Evolutionary conservation across 306 rosid species (phyloP).

Genomic region (Fragaria iinumae): DNA sequence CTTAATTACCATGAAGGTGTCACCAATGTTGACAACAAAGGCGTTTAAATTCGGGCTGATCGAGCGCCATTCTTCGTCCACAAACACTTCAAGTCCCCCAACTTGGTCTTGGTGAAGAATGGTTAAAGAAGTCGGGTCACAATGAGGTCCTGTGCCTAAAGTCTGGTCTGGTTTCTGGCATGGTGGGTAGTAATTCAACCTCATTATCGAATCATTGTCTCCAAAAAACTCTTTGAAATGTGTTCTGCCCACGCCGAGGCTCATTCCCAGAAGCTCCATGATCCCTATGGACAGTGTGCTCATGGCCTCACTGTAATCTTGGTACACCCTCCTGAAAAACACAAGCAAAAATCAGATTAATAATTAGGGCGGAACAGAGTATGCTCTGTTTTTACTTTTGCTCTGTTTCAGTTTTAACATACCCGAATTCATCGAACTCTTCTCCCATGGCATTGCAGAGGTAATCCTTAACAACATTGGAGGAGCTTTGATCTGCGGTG

Average conservation of each 20-base stretch:
- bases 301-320: slow-evolving; percentile 82
- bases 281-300: slow-evolving; percentile 83
- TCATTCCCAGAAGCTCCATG: slow-evolving; percentile 90
- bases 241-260: slow-evolving; percentile 64
- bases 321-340: slow-evolving; percentile 53
- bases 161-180: slow-evolving; percentile 86
- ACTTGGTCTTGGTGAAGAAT: slow-evolving; percentile 95
- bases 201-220: slow-evolving; percentile 83
- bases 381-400: neutral
- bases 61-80: slow-evolving; percentile 78
- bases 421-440: slow-evolving; percentile 70
- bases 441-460: slow-evolving; percentile 48
- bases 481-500: slow-evolving; percentile 34
- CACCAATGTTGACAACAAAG: slow-evolving; percentile 95
- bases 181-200: slow-evolving; percentile 88
- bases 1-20: slow-evolving; percentile 81
- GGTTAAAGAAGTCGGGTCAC: slow-evolving; percentile 93
- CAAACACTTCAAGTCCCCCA: slow-evolving; percentile 83
- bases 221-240: slow-evolving; percentile 67
- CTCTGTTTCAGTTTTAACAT: slow-evolving; percentile 1
- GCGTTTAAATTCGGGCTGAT: slow-evolving; percentile 74
- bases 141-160: slow-evolving; percentile 95
- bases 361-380: neutral
- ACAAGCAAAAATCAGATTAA: neutral
- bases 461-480: slow-evolving; percentile 48